Conservation (phyloP, 2,329 filamentous ascomycete species). For the Aspergillus sp. region DNA sequence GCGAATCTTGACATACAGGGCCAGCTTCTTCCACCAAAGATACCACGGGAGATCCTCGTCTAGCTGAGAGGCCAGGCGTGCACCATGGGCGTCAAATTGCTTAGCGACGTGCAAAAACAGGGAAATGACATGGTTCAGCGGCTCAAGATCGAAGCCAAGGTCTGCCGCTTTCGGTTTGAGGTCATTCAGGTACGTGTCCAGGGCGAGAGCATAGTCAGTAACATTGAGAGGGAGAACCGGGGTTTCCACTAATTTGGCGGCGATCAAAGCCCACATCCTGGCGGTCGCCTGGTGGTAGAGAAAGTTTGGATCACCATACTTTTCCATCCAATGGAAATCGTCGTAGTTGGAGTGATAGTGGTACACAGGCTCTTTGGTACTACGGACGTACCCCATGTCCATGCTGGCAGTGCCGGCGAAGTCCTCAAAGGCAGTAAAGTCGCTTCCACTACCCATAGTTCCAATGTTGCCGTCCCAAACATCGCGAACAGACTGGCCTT, state of each 20-base stretch:
- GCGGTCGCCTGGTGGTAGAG: constrained; percentile 54
- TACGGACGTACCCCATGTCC: constrained; percentile 51
- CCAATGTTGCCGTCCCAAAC: constrained; percentile 53
- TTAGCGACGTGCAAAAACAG: constrained; percentile 41
- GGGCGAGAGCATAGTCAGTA: constrained; percentile 52
- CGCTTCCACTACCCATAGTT: constrained; percentile 63
- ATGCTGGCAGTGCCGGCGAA: constrained; percentile 58
- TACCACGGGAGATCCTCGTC: constrained; percentile 62
- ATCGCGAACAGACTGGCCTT: constrained; percentile 62
- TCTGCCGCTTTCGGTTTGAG: constrained; percentile 19
- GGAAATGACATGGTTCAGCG: constrained; percentile 41
- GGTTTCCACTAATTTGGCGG: constrained; percentile 52
- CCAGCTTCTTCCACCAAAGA: constrained; percentile 60
- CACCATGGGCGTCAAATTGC: constrained; percentile 44
- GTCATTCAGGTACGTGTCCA: constrained; percentile 37
- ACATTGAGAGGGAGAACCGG: constrained; percentile 57
- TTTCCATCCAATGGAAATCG: constrained; percentile 74
- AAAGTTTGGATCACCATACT: constrained; percentile 58
- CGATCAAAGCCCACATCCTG: constrained; percentile 54
- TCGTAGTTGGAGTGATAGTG: constrained; percentile 83
- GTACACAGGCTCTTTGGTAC: constrained; percentile 44
- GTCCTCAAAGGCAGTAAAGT: constrained; percentile 68
- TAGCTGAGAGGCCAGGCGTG: constrained; percentile 39
- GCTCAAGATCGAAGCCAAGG: constrained; percentile 32
- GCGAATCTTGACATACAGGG: constrained; percentile 54